Conservation (phyloP, 164 flowering plant genomes). For the Vitis rotundifolia region DNA sequence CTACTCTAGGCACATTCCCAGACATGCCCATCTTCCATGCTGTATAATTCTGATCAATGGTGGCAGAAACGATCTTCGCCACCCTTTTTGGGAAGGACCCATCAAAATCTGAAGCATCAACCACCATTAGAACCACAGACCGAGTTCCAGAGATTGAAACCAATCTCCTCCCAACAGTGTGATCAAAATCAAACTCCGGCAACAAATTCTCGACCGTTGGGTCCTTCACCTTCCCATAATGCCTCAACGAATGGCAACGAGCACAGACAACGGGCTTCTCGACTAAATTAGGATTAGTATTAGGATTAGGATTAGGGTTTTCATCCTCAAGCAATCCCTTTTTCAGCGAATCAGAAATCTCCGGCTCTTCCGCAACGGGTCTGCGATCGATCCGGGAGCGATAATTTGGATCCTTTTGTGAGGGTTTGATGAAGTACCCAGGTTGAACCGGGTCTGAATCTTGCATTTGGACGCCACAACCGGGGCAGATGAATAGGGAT, state of each 20-base stretch:
- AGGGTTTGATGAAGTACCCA: slow-evolving; percentile 71
- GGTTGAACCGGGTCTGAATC: slow-evolving; percentile 61
- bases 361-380: slow-evolving; percentile 57
- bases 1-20: slow-evolving; percentile 84
- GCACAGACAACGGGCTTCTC: slow-evolving; percentile 73
- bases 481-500: slow-evolving; percentile 56
- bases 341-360: slow-evolving; percentile 59
- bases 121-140: slow-evolving; percentile 79
- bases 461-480: slow-evolving; percentile 93
- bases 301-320: background rate
- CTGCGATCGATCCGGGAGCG: slow-evolving; percentile 24
- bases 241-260: slow-evolving; percentile 82
- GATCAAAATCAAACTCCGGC: slow-evolving; percentile 95
- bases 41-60: slow-evolving; percentile 64
- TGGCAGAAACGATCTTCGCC: slow-evolving; percentile 60
- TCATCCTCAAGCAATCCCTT: slow-evolving; percentile 45
- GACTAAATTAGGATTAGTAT: background rate
- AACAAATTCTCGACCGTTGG: slow-evolving; percentile 72
- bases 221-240: slow-evolving; percentile 84
- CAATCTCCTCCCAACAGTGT: slow-evolving; percentile 79
- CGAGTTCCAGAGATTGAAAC: slow-evolving; percentile 50
- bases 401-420: slow-evolving; percentile 38
- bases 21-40: slow-evolving; percentile 90
- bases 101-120: slow-evolving; percentile 88
- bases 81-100: slow-evolving; percentile 85